These are phyloP conservation scores for Hippophae rhamnoides DNA, from an alignment of 306 rosid species.

Conservation along the genomic window DNA sequence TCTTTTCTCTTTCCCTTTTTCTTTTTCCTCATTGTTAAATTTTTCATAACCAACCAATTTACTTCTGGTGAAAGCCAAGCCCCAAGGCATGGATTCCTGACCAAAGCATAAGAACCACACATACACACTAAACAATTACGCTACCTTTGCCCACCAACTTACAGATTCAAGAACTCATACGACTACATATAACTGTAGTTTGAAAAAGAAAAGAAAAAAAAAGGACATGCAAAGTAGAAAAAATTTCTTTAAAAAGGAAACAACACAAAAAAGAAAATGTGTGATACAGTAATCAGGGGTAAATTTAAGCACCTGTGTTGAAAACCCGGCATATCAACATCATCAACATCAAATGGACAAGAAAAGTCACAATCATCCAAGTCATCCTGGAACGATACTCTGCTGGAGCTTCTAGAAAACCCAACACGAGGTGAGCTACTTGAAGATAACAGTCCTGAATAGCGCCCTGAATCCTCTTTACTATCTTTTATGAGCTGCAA, in stretches of 20 bases:
- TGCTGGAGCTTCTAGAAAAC: conserved; percentile 76
- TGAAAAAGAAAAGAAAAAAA: background rate
- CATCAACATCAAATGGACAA: conserved; percentile 75
- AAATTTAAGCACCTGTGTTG: conserved; percentile 44
- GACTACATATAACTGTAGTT: background rate
- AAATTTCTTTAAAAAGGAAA: background rate
- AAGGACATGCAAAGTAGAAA: background rate
- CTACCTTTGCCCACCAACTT: background rate
- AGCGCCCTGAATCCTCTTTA: conserved; percentile 78
- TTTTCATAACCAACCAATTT: no score
- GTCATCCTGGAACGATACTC: conserved; percentile 80
- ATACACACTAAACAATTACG: no score
- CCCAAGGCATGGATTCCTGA: no score
- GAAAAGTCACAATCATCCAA: conserved; percentile 63
- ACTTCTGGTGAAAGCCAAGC: no score
- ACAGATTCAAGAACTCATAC: conserved; percentile 4
- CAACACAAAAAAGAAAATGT: background rate
- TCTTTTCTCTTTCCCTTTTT: no score
- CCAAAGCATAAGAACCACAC: no score
- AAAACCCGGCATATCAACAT: conserved; percentile 56
- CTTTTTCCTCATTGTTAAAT: no score
- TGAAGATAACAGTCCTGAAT: conserved; percentile 75
- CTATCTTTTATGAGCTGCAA: conserved; percentile 50
- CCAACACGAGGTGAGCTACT: conserved; percentile 81
- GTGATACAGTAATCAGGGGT: background rate